Evolutionary conservation across 768 basidiomycete species (phyloP).

Genomic region (Lactarius tabidus): DNA sequence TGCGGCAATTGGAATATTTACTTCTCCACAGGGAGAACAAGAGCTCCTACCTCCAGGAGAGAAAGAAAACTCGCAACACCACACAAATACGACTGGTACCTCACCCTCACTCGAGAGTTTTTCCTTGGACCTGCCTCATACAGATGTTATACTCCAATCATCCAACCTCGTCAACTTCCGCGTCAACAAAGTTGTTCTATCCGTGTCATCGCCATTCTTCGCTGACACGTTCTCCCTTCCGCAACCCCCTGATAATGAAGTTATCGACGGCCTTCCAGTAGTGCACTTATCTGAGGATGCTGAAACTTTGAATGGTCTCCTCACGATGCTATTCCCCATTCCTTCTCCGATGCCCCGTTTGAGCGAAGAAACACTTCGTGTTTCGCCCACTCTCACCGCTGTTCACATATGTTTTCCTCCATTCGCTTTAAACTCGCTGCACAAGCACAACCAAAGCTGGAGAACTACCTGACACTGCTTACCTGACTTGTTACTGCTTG

Average conservation of each 20-base stretch:
- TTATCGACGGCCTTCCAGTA: neutral
- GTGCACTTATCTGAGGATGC: neutral
- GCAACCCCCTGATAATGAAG: neutral
- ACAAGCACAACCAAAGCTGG: too few relatives aligned
- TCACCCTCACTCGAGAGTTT: neutral
- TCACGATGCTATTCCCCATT: neutral
- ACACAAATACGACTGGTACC: neutral
- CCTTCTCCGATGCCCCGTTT: neutral
- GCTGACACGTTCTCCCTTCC: neutral
- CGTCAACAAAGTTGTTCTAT: slow-evolving; percentile 1
- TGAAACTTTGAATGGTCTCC: neutral
- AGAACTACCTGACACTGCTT: too few relatives aligned
- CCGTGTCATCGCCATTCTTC: slow-evolving; percentile 4
- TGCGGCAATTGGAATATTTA: neutral
- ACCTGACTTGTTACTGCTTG: too few relatives aligned
- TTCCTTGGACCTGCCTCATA: neutral
- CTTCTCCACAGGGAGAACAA: neutral
- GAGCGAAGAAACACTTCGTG: too few relatives aligned
- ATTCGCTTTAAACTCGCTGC: too few relatives aligned
- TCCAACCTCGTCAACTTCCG: neutral
- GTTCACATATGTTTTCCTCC: too few relatives aligned
- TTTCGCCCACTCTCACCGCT: too few relatives aligned
- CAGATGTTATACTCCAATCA: neutral
- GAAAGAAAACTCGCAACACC: neutral
- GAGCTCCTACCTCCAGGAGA: neutral